phyloP scores from a whole-genome alignment of 257 asterid genomes.

The Petunia secreta region DNA sequence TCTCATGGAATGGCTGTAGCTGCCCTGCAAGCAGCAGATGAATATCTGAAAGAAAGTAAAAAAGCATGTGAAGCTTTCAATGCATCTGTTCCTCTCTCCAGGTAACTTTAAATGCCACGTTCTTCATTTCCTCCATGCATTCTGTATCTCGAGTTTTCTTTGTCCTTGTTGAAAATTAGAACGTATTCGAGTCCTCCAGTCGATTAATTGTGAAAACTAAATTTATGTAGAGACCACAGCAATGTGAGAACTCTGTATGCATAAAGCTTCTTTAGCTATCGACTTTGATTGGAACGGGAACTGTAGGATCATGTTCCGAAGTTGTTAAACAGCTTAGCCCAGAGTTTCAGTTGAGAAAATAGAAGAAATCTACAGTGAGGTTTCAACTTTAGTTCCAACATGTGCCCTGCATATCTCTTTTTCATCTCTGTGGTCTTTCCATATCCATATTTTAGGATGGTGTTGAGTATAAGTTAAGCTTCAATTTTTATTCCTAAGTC shows the following conservation, averaged over 20 bases:
- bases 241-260: background rate
- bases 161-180: no score
- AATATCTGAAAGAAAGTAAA: conserved; percentile 92
- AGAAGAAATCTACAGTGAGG: conserved; percentile 1
- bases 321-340: background rate
- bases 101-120: conserved; percentile 47
- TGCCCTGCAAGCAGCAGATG: conserved; percentile 96
- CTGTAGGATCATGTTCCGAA: no score
- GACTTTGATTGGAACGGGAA: background rate
- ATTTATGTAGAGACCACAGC: background rate
- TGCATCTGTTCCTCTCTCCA: conserved; percentile 70
- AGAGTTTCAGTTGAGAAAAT: conserved; percentile 12
- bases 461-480: no score
- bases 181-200: background rate
- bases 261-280: background rate
- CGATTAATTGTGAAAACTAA: background rate
- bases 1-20: conserved; percentile 99
- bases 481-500: background rate
- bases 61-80: conserved; percentile 84
- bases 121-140: background rate
- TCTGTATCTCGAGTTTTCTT: background rate
- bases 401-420: background rate
- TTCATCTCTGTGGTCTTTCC: background rate
- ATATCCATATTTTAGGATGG: background rate
- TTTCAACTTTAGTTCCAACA: conserved; percentile 1